A percentile compares a stretch with the other conserved stretches of the same genome.
Evolutionary conservation across 306 rosid genomes (phyloP).

Genomic region (Crataegus laevigata): DNA sequence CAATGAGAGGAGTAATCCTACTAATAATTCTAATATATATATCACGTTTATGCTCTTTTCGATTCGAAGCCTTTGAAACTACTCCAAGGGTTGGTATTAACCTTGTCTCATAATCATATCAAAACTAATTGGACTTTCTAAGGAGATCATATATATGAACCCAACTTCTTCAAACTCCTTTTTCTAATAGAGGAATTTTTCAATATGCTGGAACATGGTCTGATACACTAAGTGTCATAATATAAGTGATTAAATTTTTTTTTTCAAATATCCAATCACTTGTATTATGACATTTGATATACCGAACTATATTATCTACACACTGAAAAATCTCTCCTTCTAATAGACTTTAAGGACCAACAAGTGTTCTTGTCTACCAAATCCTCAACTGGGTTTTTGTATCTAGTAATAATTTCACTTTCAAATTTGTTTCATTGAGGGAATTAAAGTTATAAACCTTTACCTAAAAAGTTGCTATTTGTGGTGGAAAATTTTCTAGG

Average conservation of each 20-base stretch:
- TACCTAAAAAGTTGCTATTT: background rate
- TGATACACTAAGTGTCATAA: no score
- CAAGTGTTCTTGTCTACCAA: constrained; percentile 21
- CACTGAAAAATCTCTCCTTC: background rate
- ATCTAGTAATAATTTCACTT: constrained; percentile 18
- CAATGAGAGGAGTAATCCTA: no score
- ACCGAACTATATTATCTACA: no score
- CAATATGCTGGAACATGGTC: no score
- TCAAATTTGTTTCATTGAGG: constrained; percentile 21
- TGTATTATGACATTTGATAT: no score
- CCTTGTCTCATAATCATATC: constrained; percentile 27
- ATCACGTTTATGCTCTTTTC: background rate
- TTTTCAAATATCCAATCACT: no score
- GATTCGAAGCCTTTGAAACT: background rate
- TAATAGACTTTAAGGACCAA: constrained; percentile 5
- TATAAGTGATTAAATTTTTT: no score
- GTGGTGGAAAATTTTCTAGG: constrained; percentile 26
- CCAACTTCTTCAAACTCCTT: background rate
- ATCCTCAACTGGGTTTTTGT: constrained; percentile 19
- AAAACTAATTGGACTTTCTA: constrained; percentile 20
- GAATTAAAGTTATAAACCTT: background rate
- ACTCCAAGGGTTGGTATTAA: constrained; percentile 28
- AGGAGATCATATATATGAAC: constrained; percentile 10
- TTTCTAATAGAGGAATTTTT: background rate
- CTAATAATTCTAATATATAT: background rate